Percentiles rank a stretch among this genome's conserved stretches.
phyloP scores from a whole-genome alignment of 345 rosid genomes.

The Syzygium grande region DNA sequence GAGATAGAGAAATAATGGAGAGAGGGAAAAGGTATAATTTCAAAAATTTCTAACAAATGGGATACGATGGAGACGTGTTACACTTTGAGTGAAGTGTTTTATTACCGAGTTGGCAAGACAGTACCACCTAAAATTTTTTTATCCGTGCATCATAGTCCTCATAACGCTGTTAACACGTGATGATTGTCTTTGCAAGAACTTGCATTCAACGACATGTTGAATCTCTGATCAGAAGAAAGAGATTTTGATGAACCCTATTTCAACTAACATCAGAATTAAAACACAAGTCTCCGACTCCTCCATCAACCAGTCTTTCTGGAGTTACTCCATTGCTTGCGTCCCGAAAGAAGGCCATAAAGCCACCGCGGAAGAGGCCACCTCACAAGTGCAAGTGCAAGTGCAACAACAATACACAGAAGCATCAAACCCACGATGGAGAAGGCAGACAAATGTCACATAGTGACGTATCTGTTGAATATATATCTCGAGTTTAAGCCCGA shows the following conservation, averaged over 20 bases:
- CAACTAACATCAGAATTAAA: background rate
- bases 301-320: no score
- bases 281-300: background rate
- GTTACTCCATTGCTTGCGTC: no score
- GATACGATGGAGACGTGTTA: no score
- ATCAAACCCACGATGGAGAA: background rate
- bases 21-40: no score
- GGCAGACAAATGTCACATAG: background rate
- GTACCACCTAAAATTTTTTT: rapidly evolving
- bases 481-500: no score
- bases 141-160: background rate
- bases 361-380: no score
- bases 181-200: background rate
- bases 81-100: no score
- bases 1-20: no score
- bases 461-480: no score
- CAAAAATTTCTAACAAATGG: background rate
- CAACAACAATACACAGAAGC: background rate
- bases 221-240: background rate
- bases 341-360: no score
- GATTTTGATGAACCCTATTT: background rate
- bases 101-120: no score
- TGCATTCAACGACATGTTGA: background rate
- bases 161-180: background rate
- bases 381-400: no score